These are phyloP conservation scores for Camellia lanceoleosa DNA, from an alignment of 148 eudicot species.

Conservation along the genomic window DNA sequence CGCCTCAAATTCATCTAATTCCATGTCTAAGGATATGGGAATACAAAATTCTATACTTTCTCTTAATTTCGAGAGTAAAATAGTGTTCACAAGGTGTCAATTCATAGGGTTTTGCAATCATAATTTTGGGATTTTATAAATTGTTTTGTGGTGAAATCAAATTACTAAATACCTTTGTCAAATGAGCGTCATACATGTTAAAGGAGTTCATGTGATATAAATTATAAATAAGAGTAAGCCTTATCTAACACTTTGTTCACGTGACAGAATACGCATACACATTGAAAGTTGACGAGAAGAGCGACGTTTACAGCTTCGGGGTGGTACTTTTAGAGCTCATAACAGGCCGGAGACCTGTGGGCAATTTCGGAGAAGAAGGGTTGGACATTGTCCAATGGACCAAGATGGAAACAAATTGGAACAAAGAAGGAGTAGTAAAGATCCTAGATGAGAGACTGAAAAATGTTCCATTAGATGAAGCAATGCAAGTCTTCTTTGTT, in stretches of 20 bases:
- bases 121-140: too few species aligned
- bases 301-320: constrained; percentile 61
- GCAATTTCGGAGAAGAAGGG: constrained; percentile 61
- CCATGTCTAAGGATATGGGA: too few species aligned
- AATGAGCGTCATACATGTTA: too few species aligned
- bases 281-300: constrained; percentile 55
- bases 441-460: constrained; percentile 49
- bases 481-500: constrained; percentile 53
- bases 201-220: too few species aligned
- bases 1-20: too few species aligned
- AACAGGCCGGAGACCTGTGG: constrained; percentile 52
- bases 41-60: too few species aligned
- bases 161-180: too few species aligned
- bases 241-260: not conserved
- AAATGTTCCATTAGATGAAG: constrained; percentile 37
- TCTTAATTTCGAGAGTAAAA: too few species aligned
- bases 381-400: constrained; percentile 59
- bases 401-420: constrained; percentile 42
- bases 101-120: too few species aligned
- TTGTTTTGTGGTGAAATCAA: too few species aligned
- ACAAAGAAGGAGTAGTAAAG: constrained; percentile 44
- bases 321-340: constrained; percentile 54
- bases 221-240: not conserved
- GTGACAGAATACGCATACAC: constrained; percentile 59
- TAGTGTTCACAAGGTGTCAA: too few species aligned